Base-by-base conservation (phyloP, 345 rosid genomes). In the Linum tenue region DNA sequence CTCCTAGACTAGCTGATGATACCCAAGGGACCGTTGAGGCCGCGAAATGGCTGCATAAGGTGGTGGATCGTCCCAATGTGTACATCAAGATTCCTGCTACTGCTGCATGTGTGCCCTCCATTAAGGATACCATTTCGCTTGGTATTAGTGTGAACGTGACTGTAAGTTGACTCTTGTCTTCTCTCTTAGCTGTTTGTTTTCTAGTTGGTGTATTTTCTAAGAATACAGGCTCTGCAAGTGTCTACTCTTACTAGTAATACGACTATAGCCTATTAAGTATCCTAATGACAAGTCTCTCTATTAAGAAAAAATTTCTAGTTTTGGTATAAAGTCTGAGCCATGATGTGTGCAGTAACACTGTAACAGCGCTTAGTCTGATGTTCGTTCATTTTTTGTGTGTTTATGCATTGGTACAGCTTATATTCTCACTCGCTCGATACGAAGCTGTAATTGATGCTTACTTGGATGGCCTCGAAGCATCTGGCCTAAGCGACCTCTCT, bases 11-110 rank as follows among this genome's bases (percentile, higher is more conserved):
- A 63, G 97, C 99, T 41, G 91, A 91, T 69, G 97, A 94, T 64
- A 87, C 97, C 51, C 36, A 78, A 0, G 97, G 91, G 41, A 94
- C 99, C 55, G 84, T 88, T 68, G 97, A 83, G 75, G 96, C 97
- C 58, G 88, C 97, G 67, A 90, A 87, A 67, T 90, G 70, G 81
- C 95, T 94, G 80, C 89, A 81, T 69, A 85, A 88, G 77, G 91
- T 87, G 67, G 99, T 92, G 37, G 58, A 80, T 74, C 84, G 96
- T 72, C 75, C 84, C 17, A 94, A 90, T 58, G 99, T 94, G 64
- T 94, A 90, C 86, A 90, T 94, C 40, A 94, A 94, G 80, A 94
- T 94, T 64, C 97, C 97, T 71, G 99, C 97, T 58, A 92, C 98
- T 17, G 92, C 84, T 75, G 80, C 96, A 15, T 92, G 98, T 67